Base-by-base conservation (phyloP, 768 basidiomycete genomes). In the Obba rivulosa region DNA sequence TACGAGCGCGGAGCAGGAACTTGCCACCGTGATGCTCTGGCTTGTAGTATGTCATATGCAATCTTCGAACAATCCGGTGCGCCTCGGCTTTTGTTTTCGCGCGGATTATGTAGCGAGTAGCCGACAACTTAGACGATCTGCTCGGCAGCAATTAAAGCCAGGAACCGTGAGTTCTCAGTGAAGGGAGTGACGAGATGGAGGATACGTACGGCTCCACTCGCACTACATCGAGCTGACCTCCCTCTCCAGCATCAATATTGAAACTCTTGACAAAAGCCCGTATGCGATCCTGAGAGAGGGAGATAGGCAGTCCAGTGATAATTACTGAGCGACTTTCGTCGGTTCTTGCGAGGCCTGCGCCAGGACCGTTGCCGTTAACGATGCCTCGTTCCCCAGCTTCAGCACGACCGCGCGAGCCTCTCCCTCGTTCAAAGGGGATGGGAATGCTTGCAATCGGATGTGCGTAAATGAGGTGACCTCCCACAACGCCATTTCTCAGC, bases 41-140 rank as follows among this genome's bases (percentile, higher is more conserved):
- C 8, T 64, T 63, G 50, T 68, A 78, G 31, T 67, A 65, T 1
- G 77, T 80, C 71, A 80, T 74, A 61, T 92, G 85, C 39, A 83
- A 50, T 34, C 69, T 63, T 43, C 84, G 79, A 17, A 81, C 81
- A 21, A 90, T 65, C 45, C 77, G 78, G 56, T 86, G 78, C 1
- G 89, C 89, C 57, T 90, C 85, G 8, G 84, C 72, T 16, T 72
- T 66, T 0, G 79, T 78, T 2, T 66, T 62, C 45, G 85, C 63
- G 28, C 77, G 78, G 22, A 90, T 69, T 9, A 82, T 54, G 54
- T 76, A 79, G 41, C 78, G 76, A 21, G 81, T 73, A 5, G 73
- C 47, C 3, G 23, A 38, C 17, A 39, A 40, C 17, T 42, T 48
- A 31, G 28, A 31, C 28, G 7, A 31, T 13, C 28, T 31, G 28